Evolutionary conservation across 2,329 filamentous ascomycete genomes (phyloP).

Genomic region (Microdochium paspali): DNA sequence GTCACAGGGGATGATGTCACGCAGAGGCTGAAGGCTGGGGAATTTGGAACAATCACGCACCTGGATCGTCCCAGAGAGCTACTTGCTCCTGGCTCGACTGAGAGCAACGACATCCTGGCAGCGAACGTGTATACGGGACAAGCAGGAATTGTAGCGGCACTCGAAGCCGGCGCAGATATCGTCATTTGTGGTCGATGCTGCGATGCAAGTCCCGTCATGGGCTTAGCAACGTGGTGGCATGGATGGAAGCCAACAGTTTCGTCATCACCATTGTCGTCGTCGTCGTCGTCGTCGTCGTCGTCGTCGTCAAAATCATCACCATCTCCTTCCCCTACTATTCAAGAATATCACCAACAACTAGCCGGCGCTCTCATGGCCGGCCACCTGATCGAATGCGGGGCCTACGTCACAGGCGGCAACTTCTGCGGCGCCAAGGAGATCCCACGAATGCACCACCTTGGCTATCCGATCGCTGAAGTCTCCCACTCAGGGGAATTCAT

Average conservation of each 20-base stretch:
- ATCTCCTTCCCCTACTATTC: too few relatives aligned
- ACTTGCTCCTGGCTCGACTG: not conserved
- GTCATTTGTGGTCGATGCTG: constrained; percentile 25
- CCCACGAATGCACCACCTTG: constrained; percentile 9
- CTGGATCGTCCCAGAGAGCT: not conserved
- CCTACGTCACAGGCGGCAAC: constrained; percentile 35
- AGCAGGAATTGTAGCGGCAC: constrained; percentile 20
- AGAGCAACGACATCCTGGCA: not conserved
- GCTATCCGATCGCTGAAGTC: constrained; percentile 5
- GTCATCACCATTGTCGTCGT: too few relatives aligned
- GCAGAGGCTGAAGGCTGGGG: not conserved
- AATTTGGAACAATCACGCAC: not conserved
- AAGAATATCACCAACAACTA: constrained; percentile 13
- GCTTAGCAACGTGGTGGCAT: constrained; percentile 37
- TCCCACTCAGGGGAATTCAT: not conserved
- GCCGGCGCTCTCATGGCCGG: constrained; percentile 30
- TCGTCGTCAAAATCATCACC: too few relatives aligned
- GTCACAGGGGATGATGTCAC: constrained; percentile 35
- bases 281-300: too few relatives aligned
- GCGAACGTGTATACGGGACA: constrained; percentile 37
- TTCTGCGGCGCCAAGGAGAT: constrained; percentile 31
- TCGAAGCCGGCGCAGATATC: constrained; percentile 21
- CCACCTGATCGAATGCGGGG: constrained; percentile 32
- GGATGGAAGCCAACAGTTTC: constrained; percentile 27
- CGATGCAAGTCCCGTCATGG: constrained; percentile 31